Conservation (phyloP, 768 basidiomycete species). For the Neoboletus brunneissimus region DNA sequence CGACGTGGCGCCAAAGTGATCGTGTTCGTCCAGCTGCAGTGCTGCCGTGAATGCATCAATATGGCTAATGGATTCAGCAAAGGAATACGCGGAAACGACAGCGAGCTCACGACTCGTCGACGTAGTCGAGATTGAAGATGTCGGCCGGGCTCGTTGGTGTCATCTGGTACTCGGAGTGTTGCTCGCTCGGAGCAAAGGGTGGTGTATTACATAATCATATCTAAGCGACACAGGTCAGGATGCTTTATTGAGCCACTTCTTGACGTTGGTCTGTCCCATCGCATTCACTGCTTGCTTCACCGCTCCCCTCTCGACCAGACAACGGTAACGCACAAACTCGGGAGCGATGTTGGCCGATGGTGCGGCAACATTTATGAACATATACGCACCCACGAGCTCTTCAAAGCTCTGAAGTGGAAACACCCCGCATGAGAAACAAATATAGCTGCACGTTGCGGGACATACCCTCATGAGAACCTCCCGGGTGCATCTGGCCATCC, state of each 20-base stretch:
- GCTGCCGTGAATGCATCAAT: conserved; percentile 79
- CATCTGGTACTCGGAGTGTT: conserved; percentile 9
- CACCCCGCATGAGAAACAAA: not conserved
- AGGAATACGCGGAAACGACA: not conserved
- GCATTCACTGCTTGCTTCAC: conserved; percentile 66
- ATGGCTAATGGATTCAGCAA: conserved; percentile 40
- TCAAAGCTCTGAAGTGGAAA: conserved; percentile 66
- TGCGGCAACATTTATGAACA: conserved; percentile 54
- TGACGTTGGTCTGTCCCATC: conserved; percentile 65
- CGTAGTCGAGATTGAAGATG: conserved; percentile 52
- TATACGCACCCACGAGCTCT: conserved; percentile 49
- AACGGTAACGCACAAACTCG: conserved; percentile 77
- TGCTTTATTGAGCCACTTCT: conserved; percentile 73
- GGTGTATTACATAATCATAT: conserved; percentile 25
- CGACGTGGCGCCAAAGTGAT: conserved; percentile 22
- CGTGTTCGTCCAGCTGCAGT: conserved; percentile 56
- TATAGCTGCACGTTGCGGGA: conserved; percentile 9
- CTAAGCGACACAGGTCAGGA: conserved; percentile 4
- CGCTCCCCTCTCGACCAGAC: conserved; percentile 57
- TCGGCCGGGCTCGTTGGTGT: conserved; percentile 6
- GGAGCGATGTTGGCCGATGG: conserved; percentile 50
- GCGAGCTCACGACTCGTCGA: conserved; percentile 64
- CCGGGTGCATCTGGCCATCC: conserved; percentile 66
- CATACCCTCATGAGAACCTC: conserved; percentile 66
- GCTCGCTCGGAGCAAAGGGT: not conserved